Evolutionary conservation across 2,329 filamentous ascomycete genomes (phyloP).

Genomic region (Scortechinia acanthostroma): DNA sequence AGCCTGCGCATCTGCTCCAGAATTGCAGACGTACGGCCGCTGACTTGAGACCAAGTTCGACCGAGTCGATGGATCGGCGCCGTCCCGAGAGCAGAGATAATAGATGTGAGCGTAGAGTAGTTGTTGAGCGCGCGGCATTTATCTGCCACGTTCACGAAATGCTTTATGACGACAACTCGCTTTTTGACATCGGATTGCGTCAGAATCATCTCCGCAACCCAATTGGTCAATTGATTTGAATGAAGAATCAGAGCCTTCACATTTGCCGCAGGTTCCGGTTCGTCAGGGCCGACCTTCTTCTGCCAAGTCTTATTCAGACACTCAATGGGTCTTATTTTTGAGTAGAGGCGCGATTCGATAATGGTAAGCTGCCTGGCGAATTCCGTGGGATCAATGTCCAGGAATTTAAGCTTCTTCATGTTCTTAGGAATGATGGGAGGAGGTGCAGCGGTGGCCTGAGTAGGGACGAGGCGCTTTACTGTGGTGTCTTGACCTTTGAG

Average conservation of each 20-base stretch:
- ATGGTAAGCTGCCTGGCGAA: slow-evolving; percentile 95
- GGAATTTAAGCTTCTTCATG: slow-evolving; percentile 98
- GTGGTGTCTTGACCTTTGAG: slow-evolving; percentile 84
- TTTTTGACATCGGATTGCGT: slow-evolving; percentile 92
- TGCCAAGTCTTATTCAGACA: slow-evolving; percentile 99
- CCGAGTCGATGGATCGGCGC: slow-evolving; percentile 90
- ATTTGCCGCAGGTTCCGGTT: slow-evolving; percentile 81
- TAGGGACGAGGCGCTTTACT: slow-evolving; percentile 79
- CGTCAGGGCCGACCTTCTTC: slow-evolving; percentile 79
- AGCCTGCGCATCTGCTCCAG: slow-evolving; percentile 87
- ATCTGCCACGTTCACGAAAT: slow-evolving; percentile 93
- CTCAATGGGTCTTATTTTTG: slow-evolving; percentile 90
- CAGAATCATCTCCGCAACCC: slow-evolving; percentile 98
- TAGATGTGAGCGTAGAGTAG: slow-evolving; percentile 93
- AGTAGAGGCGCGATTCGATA: slow-evolving; percentile 88
- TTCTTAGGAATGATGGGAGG: slow-evolving; percentile 93
- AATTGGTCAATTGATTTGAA: slow-evolving; percentile 97
- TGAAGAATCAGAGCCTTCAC: slow-evolving; percentile 94
- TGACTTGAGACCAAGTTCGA: slow-evolving; percentile 90
- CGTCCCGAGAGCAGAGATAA: slow-evolving; percentile 90
- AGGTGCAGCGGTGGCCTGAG: slow-evolving; percentile 74
- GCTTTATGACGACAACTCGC: slow-evolving; percentile 93
- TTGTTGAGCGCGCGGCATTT: slow-evolving; percentile 94
- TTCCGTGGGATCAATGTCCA: slow-evolving; percentile 91
- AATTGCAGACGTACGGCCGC: slow-evolving; percentile 71